Percentiles rank a stretch among this genome's conserved stretches.
Conservation (phyloP, 2,329 filamentous ascomycete genomes). For the Thelonectria olida region DNA sequence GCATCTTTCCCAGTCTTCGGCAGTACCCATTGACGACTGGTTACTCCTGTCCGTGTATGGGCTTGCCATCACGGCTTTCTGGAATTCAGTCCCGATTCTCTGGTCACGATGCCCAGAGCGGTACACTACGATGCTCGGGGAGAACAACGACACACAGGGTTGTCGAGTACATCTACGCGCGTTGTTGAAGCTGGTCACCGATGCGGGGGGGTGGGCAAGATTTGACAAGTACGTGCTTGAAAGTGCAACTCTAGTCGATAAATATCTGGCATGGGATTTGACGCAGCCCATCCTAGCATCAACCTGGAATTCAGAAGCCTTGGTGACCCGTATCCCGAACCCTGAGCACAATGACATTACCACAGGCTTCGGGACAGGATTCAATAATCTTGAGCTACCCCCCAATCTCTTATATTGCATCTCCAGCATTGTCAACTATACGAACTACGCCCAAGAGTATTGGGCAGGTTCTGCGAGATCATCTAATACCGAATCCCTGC, state of each 20-base stretch:
- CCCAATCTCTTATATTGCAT: no score
- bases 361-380: no score
- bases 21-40: no score
- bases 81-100: not conserved
- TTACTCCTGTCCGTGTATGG: not conserved
- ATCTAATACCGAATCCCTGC: not conserved
- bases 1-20: no score
- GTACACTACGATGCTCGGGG: not conserved
- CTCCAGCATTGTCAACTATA: no score
- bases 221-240: slow-evolving; percentile 24
- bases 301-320: no score
- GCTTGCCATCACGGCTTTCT: slow-evolving; percentile 8
- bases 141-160: not conserved
- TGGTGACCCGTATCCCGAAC: no score
- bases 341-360: no score
- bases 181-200: slow-evolving; percentile 12
- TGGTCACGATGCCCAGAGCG: not conserved
- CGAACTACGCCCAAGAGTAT: not conserved
- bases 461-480: not conserved
- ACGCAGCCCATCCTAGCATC: not conserved
- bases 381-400: no score
- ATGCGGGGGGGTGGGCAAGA: slow-evolving; percentile 18
- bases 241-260: slow-evolving; percentile 19
- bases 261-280: slow-evolving; percentile 14
- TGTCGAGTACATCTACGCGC: slow-evolving; percentile 13